Base-by-base conservation (phyloP, 2,329 filamentous ascomycete genomes). In the Westerdykella ornata region DNA sequence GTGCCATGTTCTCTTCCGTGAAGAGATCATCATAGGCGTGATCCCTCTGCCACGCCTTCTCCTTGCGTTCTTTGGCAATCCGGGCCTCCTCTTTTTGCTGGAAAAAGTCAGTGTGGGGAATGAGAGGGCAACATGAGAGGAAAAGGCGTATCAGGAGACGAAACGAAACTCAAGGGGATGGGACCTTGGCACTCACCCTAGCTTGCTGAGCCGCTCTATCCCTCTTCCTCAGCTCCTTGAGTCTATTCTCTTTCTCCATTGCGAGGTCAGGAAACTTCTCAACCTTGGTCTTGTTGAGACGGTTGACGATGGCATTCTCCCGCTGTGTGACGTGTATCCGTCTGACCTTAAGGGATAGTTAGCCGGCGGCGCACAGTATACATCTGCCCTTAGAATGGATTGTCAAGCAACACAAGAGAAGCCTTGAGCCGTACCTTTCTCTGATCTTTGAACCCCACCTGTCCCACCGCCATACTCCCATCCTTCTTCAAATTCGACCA, bases 401-500 rank as follows among this genome's bases (percentile, higher is more conserved):
- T 7, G 22, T 9, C 12, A 11, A 26, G 2, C 22, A 4, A 26
- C 7, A 32, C 15, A 31, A 15, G 38, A 35, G n/a, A n/a, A 38
- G 16, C 36, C 12, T 9, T 39, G n/a, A 15, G 39, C 3, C 20
- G 22, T 42, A 75, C 76, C 69, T 82, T 83, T 57, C 87, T 88
- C 31, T 76, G 77, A 67, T 96, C 87, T 62, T 95, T 89, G 73
- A 97, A 98, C 49, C 85, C 84, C 39, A 98, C 92, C 64, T 98
- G 92, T 16, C 92, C 92, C 3, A 84, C 83, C 14, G 87, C 89
- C 92, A 98, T 98, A 65, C 84, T 87, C 20, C 89, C 90, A 60
- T 94, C 88, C 64, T 98, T 98, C 64, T 87, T 85, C 26, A 98
- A 77, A 65, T 98, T 98, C 34, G 86, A 85, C 88, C 92, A 97